Conservation (phyloP, 306 rosid species). For the Mucuna pruriens region DNA sequence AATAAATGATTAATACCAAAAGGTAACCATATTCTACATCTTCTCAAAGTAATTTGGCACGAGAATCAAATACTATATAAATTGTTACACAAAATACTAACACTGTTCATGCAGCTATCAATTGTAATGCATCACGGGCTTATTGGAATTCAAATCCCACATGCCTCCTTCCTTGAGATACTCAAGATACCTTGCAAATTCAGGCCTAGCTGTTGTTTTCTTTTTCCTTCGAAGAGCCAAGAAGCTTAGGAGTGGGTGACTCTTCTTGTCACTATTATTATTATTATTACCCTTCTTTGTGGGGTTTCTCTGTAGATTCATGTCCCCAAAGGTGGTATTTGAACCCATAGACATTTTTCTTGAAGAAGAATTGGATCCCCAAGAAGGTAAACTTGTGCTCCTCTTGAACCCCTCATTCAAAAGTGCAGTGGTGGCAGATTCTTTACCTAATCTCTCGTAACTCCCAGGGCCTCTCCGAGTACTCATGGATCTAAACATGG, state of each 20-base stretch:
- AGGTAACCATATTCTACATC: background rate
- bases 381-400: slow-evolving; percentile 55
- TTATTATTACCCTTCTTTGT: slow-evolving; percentile 43
- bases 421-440: slow-evolving; percentile 31
- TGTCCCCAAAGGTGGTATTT: slow-evolving; percentile 33
- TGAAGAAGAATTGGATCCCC: slow-evolving; percentile 22
- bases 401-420: slow-evolving; percentile 52
- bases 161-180: slow-evolving; percentile 74
- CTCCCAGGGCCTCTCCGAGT: slow-evolving; percentile 45
- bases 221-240: slow-evolving; percentile 55
- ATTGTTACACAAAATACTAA: background rate
- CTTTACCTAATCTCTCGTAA: slow-evolving; percentile 60
- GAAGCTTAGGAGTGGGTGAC: slow-evolving; percentile 58
- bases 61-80: background rate
- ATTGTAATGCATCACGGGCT: slow-evolving; percentile 63
- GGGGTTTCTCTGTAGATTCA: slow-evolving; percentile 49
- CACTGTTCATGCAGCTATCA: slow-evolving; percentile 41
- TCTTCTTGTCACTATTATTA: slow-evolving; percentile 38
- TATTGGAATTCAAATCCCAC: slow-evolving; percentile 63
- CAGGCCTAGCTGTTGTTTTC: slow-evolving; percentile 71
- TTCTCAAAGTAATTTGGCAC: slow-evolving; percentile 1
- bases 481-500: slow-evolving; percentile 63
- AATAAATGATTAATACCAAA: background rate
- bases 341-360: slow-evolving; percentile 31
- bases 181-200: slow-evolving; percentile 66